These are phyloP conservation scores for Leccinum griseonigrum DNA, from an alignment of 1,284 basidiomycete genomes.

Conservation along the genomic window DNA sequence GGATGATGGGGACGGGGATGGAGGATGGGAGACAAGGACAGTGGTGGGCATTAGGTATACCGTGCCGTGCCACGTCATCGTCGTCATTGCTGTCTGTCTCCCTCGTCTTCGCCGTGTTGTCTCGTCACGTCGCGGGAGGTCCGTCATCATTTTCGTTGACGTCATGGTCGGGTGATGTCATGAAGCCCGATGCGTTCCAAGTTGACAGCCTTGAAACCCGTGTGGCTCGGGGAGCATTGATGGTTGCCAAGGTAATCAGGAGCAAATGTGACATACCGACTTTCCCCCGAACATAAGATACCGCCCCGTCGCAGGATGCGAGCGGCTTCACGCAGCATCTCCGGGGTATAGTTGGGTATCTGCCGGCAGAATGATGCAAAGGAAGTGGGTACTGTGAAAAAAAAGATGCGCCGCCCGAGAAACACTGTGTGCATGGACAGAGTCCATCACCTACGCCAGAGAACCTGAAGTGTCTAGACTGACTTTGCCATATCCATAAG, in stretches of 20 bases:
- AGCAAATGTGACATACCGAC: conserved; percentile 42
- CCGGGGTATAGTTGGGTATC: conserved; percentile 46
- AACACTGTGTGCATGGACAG: conserved; percentile 60
- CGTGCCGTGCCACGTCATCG: too few species aligned
- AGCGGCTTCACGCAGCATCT: conserved; percentile 51
- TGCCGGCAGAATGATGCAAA: conserved; percentile 29
- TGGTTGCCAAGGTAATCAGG: conserved; percentile 33
- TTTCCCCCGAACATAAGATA: conserved; percentile 63
- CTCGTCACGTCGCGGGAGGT: too few species aligned
- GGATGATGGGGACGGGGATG: too few species aligned
- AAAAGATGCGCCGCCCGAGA: conserved; percentile 52
- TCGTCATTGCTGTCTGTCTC: too few species aligned
- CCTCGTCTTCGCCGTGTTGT: too few species aligned
- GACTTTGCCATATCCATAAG: conserved; percentile 63
- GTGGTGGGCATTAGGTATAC: too few species aligned
- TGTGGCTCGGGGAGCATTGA: conserved; percentile 38
- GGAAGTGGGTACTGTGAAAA: background rate
- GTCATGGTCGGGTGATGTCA: conserved; percentile 27
- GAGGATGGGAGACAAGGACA: too few species aligned
- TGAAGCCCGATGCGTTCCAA: conserved; percentile 34
- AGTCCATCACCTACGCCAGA: conserved; percentile 63
- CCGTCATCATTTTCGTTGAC: too few species aligned
- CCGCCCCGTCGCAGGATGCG: conserved; percentile 63
- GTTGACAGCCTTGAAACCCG: conserved; percentile 44
- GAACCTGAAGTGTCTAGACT: conserved; percentile 61